Evolutionary conservation across 2,329 filamentous ascomycete species (phyloP), one percentile per base, ranked within the genome.

Genomic region (Ploettnerulaceae sp.): DNA sequence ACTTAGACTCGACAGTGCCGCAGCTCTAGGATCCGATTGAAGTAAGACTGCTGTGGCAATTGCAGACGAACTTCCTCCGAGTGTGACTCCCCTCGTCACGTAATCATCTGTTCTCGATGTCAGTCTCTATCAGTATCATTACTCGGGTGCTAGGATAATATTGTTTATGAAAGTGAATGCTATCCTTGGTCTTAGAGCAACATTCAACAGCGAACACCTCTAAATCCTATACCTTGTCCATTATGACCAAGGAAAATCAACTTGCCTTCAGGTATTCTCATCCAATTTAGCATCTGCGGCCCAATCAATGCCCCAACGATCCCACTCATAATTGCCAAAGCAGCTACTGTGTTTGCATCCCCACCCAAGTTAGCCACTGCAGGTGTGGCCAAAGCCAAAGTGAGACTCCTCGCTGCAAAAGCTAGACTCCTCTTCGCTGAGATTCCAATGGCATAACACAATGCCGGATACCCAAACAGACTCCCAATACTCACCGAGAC

Each of bases 31-130:
- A 51, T 82, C 77, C 1, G 72, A 74, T 2, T 70, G 67, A 2
- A 82, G 61, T 2, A 82, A 64, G 25, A 80, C 58, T 0, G 79
- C 77, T 3, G 78, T 81, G 1, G 71, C 77, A 29, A 82, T 76
- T 5, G 77, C 78, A 3, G 73, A 76, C 0, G 76, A 78, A 57
- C 81, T 81, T 1, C 74, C 74, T 3, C 78, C 77, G n/a, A 81
- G 61, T 1, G 76, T 76, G 3, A 82, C 75, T 7, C 79, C 78
- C n/a, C 76, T 66, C 1, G 77, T 81, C 25, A 82, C 76, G 50
- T 81, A 82, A 61, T 81, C 79, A 55, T 81, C 77, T 73, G 37
- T 35, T 34, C 28, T 18, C 9, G n/a, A 9, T 31, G 45, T 57
- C 28, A 57, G 53, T n/a, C 40, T 14, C 9, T 3, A 7, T 31